phyloP scores from a whole-genome alignment of 345 rosid species.

The Combretum micranthum region DNA sequence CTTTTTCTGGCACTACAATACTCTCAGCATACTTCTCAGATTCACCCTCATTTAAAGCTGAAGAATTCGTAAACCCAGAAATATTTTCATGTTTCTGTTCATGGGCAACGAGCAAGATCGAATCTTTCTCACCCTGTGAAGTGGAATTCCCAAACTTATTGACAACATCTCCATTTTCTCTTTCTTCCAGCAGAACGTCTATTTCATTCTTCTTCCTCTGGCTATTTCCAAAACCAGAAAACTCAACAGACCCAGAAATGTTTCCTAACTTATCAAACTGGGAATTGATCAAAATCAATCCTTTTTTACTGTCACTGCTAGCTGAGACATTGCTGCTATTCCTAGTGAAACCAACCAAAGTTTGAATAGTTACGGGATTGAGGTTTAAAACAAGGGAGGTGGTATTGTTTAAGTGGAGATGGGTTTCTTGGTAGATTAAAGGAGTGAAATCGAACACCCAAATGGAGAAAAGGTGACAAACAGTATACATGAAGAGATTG shows the following conservation, averaged over 20 bases:
- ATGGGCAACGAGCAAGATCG: constrained; percentile 31
- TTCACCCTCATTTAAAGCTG: constrained; percentile 10
- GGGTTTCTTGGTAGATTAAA: constrained; percentile 26
- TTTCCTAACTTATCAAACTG: too few relatives aligned
- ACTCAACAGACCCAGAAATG: too few relatives aligned
- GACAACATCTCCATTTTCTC: too few relatives aligned
- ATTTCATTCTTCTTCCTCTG: too few relatives aligned
- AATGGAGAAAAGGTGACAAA: constrained; percentile 44
- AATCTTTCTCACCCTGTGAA: constrained; percentile 10
- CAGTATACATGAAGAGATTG: constrained; percentile 50
- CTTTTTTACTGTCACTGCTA: too few relatives aligned
- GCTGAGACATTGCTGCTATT: too few relatives aligned
- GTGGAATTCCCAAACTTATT: constrained; percentile 16
- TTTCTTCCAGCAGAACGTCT: too few relatives aligned
- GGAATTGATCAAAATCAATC: not conserved
- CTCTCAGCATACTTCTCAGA: constrained; percentile 10
- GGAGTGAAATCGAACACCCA: constrained; percentile 54
- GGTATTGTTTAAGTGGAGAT: constrained; percentile 25
- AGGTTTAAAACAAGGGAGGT: constrained; percentile 14
- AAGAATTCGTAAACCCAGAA: constrained; percentile 33
- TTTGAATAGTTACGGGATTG: constrained; percentile 20
- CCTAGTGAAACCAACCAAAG: constrained; percentile 13
- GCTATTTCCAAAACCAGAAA: too few relatives aligned
- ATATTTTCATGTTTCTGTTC: constrained; percentile 19
- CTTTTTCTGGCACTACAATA: constrained; percentile 19